Conservation (phyloP, 148 eudicot genomes). For the Tetragonia tetragonoides region DNA sequence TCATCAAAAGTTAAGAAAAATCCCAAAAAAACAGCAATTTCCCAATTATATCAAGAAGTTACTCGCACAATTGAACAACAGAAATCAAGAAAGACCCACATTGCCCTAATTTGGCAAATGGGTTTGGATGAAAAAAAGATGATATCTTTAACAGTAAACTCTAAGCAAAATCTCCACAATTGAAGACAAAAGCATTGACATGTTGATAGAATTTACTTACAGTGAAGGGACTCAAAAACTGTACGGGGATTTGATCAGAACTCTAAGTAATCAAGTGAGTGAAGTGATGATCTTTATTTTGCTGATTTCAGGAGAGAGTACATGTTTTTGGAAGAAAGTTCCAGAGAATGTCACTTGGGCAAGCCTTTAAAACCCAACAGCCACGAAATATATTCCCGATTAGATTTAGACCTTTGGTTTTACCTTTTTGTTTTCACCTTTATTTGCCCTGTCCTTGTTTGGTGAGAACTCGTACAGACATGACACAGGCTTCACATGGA, state of each 20-base stretch:
- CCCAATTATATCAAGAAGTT: background rate
- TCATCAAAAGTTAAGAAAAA: background rate
- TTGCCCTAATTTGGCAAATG: conserved; percentile 1
- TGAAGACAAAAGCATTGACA: background rate
- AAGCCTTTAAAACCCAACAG: background rate
- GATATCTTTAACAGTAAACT: background rate
- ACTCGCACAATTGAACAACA: background rate
- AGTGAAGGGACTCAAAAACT: background rate
- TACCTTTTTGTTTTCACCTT: background rate
- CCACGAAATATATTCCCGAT: background rate
- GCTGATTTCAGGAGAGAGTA: background rate
- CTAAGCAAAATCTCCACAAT: background rate
- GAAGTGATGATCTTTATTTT: background rate
- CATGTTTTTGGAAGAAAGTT: conserved; percentile 1
- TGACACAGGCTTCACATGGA: background rate
- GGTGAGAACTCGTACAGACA: conserved; percentile 7
- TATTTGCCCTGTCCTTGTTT: background rate
- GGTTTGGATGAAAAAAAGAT: background rate
- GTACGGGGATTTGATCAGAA: background rate
- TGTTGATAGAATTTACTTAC: conserved; percentile 1
- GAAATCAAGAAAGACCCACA: conserved; percentile 1
- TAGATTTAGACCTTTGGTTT: background rate
- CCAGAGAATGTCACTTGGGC: conserved; percentile 17
- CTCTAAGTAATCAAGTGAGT: background rate
- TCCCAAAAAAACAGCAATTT: background rate